A percentile compares a stretch with the other conserved stretches of the same genome.
Conservation (phyloP, 2,329 filamentous ascomycete species). For the Penicillium sp. region DNA sequence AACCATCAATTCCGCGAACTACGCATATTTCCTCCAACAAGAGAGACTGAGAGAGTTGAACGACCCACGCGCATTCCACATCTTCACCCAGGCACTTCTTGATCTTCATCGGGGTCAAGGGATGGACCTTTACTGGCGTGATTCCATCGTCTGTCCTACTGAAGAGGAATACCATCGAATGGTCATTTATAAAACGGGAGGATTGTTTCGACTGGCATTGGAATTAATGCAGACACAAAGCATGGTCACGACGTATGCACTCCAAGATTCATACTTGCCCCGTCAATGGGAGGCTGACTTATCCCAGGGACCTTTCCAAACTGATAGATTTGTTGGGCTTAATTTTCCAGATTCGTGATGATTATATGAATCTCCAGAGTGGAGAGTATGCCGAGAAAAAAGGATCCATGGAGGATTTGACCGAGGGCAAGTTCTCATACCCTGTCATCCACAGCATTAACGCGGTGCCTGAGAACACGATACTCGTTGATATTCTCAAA, state of each 20-base stretch:
- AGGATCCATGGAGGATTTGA: conserved; percentile 11
- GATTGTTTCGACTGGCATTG: conserved; percentile 79
- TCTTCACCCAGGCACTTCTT: conserved; percentile 79
- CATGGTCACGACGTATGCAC: conserved; percentile 26
- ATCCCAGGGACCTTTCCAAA: conserved; percentile 40
- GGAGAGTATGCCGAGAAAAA: conserved; percentile 1
- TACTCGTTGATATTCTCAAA: background rate
- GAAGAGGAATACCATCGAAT: conserved; percentile 86
- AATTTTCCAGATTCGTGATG: conserved; percentile 72
- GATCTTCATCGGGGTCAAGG: conserved; percentile 86
- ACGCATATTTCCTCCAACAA: conserved; percentile 80
- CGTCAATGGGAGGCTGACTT: conserved; percentile 24
- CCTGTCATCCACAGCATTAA: conserved; percentile 4
- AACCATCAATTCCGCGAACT: conserved; percentile 89
- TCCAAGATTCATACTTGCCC: background rate
- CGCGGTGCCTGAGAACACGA: background rate
- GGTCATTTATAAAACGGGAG: conserved; percentile 89
- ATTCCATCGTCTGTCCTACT: background rate
- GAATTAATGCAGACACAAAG: conserved; percentile 81
- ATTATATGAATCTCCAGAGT: conserved; percentile 18
- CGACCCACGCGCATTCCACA: conserved; percentile 66
- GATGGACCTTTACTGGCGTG: conserved; percentile 78
- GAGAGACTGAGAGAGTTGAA: conserved; percentile 71
- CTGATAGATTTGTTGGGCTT: conserved; percentile 67
- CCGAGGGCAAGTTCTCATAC: conserved; percentile 13